A percentile compares a stretch with the other conserved stretches of the same genome.
These are phyloP conservation scores for Tetracladium marchalianum DNA, from an alignment of 495 filamentous ascomycete genomes.

Conservation along the genomic window DNA sequence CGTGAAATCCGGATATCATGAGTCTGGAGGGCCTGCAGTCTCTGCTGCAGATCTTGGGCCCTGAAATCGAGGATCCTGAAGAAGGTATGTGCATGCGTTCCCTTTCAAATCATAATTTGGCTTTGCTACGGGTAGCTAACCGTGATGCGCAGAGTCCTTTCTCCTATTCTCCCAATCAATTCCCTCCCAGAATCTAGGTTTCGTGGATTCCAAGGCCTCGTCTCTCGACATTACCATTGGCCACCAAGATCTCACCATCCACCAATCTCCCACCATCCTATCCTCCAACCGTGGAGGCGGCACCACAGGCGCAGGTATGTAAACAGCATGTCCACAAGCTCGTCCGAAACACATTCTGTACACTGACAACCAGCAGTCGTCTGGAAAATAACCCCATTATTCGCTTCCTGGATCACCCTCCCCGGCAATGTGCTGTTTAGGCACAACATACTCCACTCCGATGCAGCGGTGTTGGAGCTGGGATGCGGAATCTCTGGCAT, in stretches of 20 bases:
- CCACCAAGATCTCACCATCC: constrained; percentile 62
- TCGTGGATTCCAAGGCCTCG: constrained; percentile 60
- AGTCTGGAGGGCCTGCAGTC: too few relatives aligned
- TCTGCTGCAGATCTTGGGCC: constrained; percentile 29
- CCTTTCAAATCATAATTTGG: background rate
- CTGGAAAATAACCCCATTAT: constrained; percentile 85
- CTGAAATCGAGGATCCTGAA: constrained; percentile 46
- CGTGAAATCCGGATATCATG: too few relatives aligned
- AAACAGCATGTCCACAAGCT: background rate
- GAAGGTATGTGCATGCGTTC: constrained; percentile 40
- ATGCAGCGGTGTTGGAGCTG: constrained; percentile 64
- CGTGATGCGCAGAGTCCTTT: constrained; percentile 58
- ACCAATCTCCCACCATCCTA: constrained; percentile 77
- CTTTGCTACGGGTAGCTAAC: constrained; percentile 7
- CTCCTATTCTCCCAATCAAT: constrained; percentile 69
- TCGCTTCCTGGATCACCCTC: constrained; percentile 71
- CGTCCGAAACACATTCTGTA: background rate
- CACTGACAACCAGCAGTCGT: constrained; percentile 42
- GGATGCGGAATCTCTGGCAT: constrained; percentile 81
- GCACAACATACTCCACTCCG: constrained; percentile 37
- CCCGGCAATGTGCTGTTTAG: constrained; percentile 55
- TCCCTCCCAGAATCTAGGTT: constrained; percentile 72
- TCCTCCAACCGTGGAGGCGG: constrained; percentile 68
- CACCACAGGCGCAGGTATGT: constrained; percentile 88
- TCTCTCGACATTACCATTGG: constrained; percentile 59